Base-by-base conservation (phyloP, 768 basidiomycete species). In the Serpula lacrymans region DNA sequence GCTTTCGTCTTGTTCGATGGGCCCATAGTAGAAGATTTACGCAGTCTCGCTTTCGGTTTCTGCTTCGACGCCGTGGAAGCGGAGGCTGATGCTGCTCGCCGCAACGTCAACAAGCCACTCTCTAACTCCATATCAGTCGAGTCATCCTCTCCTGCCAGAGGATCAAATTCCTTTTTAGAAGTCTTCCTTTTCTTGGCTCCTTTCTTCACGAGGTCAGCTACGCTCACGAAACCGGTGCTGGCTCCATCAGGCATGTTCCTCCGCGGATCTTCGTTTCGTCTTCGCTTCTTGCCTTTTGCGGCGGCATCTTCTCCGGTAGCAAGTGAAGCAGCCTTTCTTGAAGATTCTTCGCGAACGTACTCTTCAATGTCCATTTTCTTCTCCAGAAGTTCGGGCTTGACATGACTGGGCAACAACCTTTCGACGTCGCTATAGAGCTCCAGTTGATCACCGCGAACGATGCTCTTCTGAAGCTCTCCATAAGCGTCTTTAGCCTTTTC, bases 371-470 rank as follows among this genome's bases (percentile, higher is more conserved):
- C 84, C 80, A 96, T 91, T 16, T 66, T 70, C 64, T 83, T 84
- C 63, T 94, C 88, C 24, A 90, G 62, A 49, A 80, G 84, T 45
- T 78, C 70, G 0, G 93, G 93, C 31, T 84, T 82, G 47, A 84
- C 63, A 46, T 88, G 74, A 26, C 75, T 77, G 0, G 95, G 93
- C 3, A 98, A 67, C 9, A 99, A 68, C 0, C 91, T 85, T 43
- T 82, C 78, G 37, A 95, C 88, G 58, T 99, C 96, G n/a, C 74
- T 82, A 53, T 92, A 99, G 8, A 98, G 74, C 59, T 98, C 93
- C 23, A 96, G 79, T 47, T 85, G 75, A 39, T 88, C 83, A 18
- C 92, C 92, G 40, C 82, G 80, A 35, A 83, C 75, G 57, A 99
- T 96, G 29, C 83, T 75, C 51, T 78, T 82, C 58, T 98, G 95